phyloP scores from a whole-genome alignment of 2,329 filamentous ascomycete species.

The Aspergillus sp. region DNA sequence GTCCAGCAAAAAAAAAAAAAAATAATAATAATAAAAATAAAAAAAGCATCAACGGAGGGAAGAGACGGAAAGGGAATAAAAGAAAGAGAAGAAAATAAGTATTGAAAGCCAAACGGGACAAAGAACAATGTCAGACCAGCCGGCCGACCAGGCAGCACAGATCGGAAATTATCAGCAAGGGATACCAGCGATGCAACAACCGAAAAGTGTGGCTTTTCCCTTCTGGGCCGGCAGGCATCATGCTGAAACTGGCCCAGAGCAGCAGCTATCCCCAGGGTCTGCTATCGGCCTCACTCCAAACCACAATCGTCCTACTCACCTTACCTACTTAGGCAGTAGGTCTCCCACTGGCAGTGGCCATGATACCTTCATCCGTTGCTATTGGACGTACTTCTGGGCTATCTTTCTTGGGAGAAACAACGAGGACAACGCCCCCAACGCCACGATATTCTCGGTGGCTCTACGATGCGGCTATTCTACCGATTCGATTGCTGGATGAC shows the following conservation, averaged over 20 bases:
- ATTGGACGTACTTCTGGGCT: background rate
- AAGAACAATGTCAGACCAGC: background rate
- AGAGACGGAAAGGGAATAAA: background rate
- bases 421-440: background rate
- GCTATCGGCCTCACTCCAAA: background rate
- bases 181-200: conserved; percentile 7
- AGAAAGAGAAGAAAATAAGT: too few relatives aligned
- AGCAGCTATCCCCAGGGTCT: background rate
- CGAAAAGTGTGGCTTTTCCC: background rate
- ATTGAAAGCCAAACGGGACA: background rate
- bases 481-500: conserved; percentile 3
- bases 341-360: background rate
- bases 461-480: background rate
- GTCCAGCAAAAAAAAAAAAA: background rate
- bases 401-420: background rate
- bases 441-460: background rate
- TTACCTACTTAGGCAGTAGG: conserved; percentile 3
- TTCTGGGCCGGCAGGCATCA: background rate
- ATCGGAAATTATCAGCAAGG: conserved; percentile 10
- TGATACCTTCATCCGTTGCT: background rate
- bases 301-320: background rate
- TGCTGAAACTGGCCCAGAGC: conserved; percentile 5
- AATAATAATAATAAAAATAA: too few relatives aligned
- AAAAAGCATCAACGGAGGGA: background rate
- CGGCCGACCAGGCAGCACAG: background rate